Evolutionary conservation across 2,329 filamentous ascomycete species (phyloP).

Genomic region (Achaetomium macrosporum): DNA sequence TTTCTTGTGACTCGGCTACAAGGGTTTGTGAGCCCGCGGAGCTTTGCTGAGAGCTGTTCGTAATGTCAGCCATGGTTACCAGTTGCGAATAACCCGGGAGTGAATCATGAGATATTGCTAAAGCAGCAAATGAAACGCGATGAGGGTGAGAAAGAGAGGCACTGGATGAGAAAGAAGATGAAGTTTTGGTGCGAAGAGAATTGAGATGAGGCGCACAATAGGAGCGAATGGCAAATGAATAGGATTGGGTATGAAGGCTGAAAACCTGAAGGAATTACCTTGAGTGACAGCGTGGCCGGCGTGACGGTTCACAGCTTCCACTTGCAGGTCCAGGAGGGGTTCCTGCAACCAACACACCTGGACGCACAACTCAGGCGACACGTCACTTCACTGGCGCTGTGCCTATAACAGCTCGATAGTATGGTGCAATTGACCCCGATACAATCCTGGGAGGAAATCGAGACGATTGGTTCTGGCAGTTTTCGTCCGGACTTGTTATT

Average conservation of each 20-base stretch:
- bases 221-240: not conserved
- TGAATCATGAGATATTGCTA: not conserved
- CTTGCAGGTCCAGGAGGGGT: not conserved
- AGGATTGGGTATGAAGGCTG: not conserved
- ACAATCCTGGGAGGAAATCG: not conserved
- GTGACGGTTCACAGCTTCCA: not conserved
- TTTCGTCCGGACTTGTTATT: not conserved
- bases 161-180: not conserved
- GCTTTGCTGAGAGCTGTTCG: not conserved
- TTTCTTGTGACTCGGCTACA: not conserved
- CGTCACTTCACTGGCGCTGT: constrained; percentile 11
- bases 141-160: not conserved
- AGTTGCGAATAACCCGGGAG: not conserved
- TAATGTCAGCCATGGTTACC: constrained; percentile 6
- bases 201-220: not conserved
- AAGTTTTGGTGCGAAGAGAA: not conserved
- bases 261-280: constrained; percentile 3
- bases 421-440: not conserved
- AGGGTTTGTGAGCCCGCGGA: not conserved
- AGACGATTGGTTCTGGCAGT: not conserved
- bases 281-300: constrained; percentile 15
- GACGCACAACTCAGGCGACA: not conserved
- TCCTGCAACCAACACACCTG: not conserved
- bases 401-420: too few relatives aligned
- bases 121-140: not conserved